Percentiles rank a stretch among this genome's conserved stretches.
Evolutionary conservation across 2,329 filamentous ascomycete species (phyloP).

Genomic region (Cladosporium sphaerospermum): DNA sequence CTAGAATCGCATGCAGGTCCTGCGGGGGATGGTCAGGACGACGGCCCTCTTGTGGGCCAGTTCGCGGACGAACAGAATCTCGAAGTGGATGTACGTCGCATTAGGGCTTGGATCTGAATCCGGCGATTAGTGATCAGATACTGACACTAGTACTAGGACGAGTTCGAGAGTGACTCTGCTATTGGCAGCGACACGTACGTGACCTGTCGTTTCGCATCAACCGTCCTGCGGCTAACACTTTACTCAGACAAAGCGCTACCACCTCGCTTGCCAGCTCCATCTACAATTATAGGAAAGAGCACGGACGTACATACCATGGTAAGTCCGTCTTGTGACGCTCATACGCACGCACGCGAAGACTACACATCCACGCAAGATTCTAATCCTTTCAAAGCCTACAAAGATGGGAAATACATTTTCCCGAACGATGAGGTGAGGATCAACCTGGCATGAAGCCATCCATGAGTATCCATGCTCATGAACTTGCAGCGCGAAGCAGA

Average conservation of each 20-base stretch:
- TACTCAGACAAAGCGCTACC: constrained; percentile 28
- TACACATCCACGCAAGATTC: too few species aligned
- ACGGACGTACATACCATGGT: constrained; percentile 35
- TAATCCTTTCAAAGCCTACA: constrained; percentile 26
- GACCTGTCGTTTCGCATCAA: neutral
- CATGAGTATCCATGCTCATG: constrained; percentile 1
- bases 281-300: constrained; percentile 32
- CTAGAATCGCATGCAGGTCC: too few species aligned
- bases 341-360: neutral
- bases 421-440: constrained; percentile 33
- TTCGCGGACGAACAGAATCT: constrained; percentile 31
- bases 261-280: constrained; percentile 32
- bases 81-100: constrained; percentile 29
- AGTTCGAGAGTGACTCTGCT: constrained; percentile 30
- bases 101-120: neutral
- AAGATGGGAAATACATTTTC: constrained; percentile 37
- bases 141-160: constrained; percentile 11
- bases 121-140: too few species aligned
- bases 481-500: constrained; percentile 30
- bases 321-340: neutral
- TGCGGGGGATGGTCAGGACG: neutral
- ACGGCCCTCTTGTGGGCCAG: constrained; percentile 9
- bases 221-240: constrained; percentile 8
- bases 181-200: constrained; percentile 31
- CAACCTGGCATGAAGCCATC: neutral